Evolutionary conservation across 169 alveolate species (phyloP), one percentile per base, ranked within the genome.

Genomic region (Ophryocystis elektroscirrha): DNA sequence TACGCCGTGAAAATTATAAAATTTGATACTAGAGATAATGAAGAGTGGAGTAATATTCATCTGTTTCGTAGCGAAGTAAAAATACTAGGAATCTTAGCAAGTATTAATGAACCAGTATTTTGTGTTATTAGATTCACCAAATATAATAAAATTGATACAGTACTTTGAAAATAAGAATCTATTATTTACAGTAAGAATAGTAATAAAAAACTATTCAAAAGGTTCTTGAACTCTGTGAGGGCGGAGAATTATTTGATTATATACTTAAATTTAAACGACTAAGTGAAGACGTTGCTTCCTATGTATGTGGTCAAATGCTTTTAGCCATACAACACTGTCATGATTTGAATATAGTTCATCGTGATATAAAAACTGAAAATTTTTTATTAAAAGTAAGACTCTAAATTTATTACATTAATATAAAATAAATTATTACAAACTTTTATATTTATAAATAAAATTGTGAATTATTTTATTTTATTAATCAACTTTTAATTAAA

Each of bases 181-280:
- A n/a, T n/a, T n/a, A n/a, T n/a, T n/a, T n/a, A n/a, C n/a, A n/a
- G n/a, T n/a, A n/a, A n/a, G n/a, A n/a, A n/a, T n/a, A n/a, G n/a
- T n/a, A n/a, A n/a, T n/a, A n/a, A n/a, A n/a, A n/a, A n/a, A n/a
- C n/a, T n/a, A n/a, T n/a, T n/a, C n/a, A n/a, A n/a, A n/a, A n/a
- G 16, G 74, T 76, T 2, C 48, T 69, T 53, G 85, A 76, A 49
- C 59, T 58, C 49, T 72, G 81, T 45, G 74, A 58, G 15, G 79
- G 80, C 2, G 85, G 85, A 5, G 79, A 69, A 32, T 58, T 76
- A 50, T 72, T 69, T 51, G 63, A 67, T 28, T 59, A 57, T 30
- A 53, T 76, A 24, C 65, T 67, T n/a, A 50, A 45, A 47, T 58
- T 68, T 36, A 61, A 61, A 42, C 56, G 65, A 2, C 48, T 69